Evolutionary conservation across 441 rosid genomes (phyloP), one percentile per base, ranked within the genome.

Genomic region (Iberis amara): DNA sequence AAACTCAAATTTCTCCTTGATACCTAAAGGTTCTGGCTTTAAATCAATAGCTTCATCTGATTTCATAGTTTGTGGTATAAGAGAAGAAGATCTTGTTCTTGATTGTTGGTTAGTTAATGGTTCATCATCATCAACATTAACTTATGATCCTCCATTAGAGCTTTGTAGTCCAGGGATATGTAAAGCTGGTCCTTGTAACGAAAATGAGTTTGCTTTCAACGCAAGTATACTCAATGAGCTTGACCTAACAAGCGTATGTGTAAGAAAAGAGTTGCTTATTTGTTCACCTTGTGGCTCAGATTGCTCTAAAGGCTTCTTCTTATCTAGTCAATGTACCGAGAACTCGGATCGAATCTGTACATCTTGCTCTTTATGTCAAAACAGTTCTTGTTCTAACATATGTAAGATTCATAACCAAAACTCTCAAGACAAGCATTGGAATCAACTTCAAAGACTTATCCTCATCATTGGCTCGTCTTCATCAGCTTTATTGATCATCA

Each of bases 341-440:
- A 83, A 75, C 68, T 67, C 84, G 1, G 96, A 85, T 54, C 76
- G 96, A 59, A 66, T 83, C 24, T 91, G 96, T 72, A 82, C 89
- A 3, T 50, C 80, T 35, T 91, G 98, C 48, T 91, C 96, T 8
- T 87, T 91, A 47, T 91, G 98, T 75, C 98, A 88, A 70, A 91
- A 82, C 72, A 82, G 85, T 61, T 77, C 95, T 64, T 91, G 95
- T 61, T 70, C 81, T 60, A 76, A 66, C 28, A 68, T 76, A 15
- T 88, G 96, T 50, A 78, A 86, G 52, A 58, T 81, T 44, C 66
- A 69, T 31, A 61, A 52, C 31, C 61, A 70, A 13, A 62, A 30
- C 28, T 66, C 74, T 48, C 72, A 68, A n/a, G 73, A 62, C 43
- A 84, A 62, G 71, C 80, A 63, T 42, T 65, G 81, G 79, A 77